These are phyloP conservation scores for Quercus gilva DNA, from an alignment of 306 rosid species.

Conservation along the genomic window DNA sequence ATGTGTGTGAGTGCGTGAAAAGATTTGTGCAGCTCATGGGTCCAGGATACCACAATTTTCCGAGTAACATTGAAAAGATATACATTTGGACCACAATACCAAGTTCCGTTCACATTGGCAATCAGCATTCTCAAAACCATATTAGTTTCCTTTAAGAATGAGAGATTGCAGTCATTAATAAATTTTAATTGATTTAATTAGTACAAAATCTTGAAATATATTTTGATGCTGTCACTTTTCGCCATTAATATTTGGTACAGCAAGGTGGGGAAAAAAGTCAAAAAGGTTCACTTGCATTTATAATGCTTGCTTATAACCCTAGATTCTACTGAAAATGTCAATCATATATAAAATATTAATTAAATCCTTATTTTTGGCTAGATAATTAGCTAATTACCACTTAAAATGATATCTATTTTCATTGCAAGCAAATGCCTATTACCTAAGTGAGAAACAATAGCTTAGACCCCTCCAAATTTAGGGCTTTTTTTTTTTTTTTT, in stretches of 20 bases:
- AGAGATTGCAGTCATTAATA: background rate
- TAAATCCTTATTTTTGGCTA: background rate
- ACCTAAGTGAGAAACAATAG: conserved; percentile 35
- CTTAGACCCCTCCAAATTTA: background rate
- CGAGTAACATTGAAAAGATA: too few species aligned
- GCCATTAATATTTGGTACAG: background rate
- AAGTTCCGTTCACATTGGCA: too few species aligned
- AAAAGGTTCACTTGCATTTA: background rate
- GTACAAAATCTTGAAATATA: background rate
- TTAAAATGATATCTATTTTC: background rate
- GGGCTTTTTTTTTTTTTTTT: too few species aligned
- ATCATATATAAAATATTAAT: background rate
- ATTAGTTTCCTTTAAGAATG: background rate
- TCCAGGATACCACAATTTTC: too few species aligned
- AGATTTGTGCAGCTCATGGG: too few species aligned
- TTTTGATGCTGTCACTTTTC: background rate
- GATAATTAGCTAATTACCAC: conserved; percentile 25
- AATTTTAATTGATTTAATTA: background rate
- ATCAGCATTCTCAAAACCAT: background rate
- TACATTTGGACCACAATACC: too few species aligned
- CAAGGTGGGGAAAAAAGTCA: background rate
- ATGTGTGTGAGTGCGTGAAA: too few species aligned
- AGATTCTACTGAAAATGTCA: background rate
- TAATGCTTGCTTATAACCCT: background rate
- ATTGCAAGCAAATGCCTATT: conserved; percentile 15